These are phyloP conservation scores for Cystofilobasidium ferigula DNA, from an alignment of 768 basidiomycete species.

Conservation along the genomic window DNA sequence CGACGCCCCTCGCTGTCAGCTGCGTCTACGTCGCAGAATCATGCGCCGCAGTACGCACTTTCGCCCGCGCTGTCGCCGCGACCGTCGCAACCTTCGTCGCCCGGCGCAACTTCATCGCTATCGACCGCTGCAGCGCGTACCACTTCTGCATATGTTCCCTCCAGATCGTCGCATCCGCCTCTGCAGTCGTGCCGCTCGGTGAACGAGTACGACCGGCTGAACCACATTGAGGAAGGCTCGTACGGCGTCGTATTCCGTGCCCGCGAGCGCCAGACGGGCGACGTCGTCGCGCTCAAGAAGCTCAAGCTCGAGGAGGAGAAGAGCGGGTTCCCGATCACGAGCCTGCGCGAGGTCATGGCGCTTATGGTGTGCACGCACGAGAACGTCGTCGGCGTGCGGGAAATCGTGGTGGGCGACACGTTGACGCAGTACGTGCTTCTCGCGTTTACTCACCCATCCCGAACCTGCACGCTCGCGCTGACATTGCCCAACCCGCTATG, in stretches of 20 bases:
- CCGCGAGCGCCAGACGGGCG: conserved; percentile 81
- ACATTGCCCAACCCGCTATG: conserved; percentile 15
- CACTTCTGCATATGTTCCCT: conserved; percentile 43
- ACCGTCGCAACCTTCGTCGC: not conserved
- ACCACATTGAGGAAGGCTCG: conserved; percentile 96
- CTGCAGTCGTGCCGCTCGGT: conserved; percentile 83
- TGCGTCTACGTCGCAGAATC: not conserved
- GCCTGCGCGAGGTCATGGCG: conserved; percentile 87
- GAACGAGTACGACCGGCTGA: conserved; percentile 82
- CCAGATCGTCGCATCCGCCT: conserved; percentile 62
- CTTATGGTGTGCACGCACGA: conserved; percentile 89
- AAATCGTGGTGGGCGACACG: conserved; percentile 96
- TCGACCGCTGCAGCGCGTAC: not conserved
- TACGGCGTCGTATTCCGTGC: conserved; percentile 98
- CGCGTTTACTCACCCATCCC: not conserved
- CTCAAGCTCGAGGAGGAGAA: conserved; percentile 98
- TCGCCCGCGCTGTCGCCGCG: conserved; percentile 12
- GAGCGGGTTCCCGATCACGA: conserved; percentile 95
- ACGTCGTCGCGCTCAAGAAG: conserved; percentile 94
- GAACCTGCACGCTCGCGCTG: no score
- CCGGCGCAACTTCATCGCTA: not conserved
- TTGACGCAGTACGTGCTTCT: conserved; percentile 89
- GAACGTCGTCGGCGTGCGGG: conserved; percentile 91
- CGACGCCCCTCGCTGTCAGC: not conserved
- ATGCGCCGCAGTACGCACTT: conserved; percentile 8